These are phyloP conservation scores for Collybia mongolica DNA, from an alignment of 768 basidiomycete species.

Conservation along the genomic window DNA sequence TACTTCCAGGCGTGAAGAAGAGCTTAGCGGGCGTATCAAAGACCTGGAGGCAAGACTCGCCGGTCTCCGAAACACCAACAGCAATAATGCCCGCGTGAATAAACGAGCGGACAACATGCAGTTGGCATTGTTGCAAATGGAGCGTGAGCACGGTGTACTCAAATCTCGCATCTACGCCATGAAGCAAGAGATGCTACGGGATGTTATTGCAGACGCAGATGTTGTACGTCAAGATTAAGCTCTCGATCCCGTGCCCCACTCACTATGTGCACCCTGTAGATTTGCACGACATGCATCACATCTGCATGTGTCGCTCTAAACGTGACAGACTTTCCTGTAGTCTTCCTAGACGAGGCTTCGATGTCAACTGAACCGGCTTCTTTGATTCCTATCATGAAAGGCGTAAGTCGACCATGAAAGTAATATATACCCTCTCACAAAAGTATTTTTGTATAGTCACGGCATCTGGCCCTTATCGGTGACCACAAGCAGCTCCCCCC, in stretches of 20 bases:
- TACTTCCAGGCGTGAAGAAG: conserved; percentile 37
- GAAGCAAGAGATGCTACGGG: conserved; percentile 61
- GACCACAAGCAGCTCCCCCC: conserved; percentile 97
- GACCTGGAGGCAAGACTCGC: conserved; percentile 20
- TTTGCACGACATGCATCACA: conserved; percentile 88
- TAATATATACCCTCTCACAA: conserved; percentile 6
- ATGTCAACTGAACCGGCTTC: conserved; percentile 96
- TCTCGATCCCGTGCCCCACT: conserved; percentile 2
- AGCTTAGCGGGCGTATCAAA: conserved; percentile 18
- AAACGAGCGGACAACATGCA: conserved; percentile 31
- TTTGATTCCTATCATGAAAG: conserved; percentile 91
- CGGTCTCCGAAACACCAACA: conserved; percentile 16
- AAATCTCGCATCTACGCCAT: conserved; percentile 50
- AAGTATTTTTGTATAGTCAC: conserved; percentile 51
- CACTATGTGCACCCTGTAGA: conserved; percentile 32
- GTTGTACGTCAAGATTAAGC: conserved; percentile 49
- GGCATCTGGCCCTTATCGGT: conserved; percentile 87
- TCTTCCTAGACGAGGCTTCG: conserved; percentile 92
- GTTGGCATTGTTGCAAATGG: conserved; percentile 22
- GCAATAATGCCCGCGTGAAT: conserved; percentile 10
- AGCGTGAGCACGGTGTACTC: conserved; percentile 22
- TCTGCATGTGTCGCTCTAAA: conserved; percentile 65
- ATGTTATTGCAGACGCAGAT: conserved; percentile 65
- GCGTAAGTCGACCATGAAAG: conserved; percentile 52
- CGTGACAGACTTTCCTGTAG: conserved; percentile 85